Percentiles rank a stretch among this genome's conserved stretches.
phyloP scores from a whole-genome alignment of 768 basidiomycete species.

The Boletus huronensis region DNA sequence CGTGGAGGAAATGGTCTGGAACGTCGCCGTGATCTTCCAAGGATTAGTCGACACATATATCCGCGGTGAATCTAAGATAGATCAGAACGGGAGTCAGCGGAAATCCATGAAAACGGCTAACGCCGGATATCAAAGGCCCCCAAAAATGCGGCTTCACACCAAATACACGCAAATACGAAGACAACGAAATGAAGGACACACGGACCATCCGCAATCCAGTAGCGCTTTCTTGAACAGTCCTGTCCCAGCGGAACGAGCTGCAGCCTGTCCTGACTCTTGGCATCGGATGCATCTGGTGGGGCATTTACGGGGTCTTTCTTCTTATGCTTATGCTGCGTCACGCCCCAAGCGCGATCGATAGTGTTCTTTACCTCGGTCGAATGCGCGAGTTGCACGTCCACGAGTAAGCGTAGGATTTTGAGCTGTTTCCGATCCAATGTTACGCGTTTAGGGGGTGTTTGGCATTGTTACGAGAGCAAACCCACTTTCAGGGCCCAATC shows the following conservation, averaged over 20 bases:
- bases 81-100: constrained; percentile 32
- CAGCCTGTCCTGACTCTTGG: constrained; percentile 62
- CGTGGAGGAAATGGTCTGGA: constrained; percentile 67
- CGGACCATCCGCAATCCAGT: constrained; percentile 88
- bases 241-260: constrained; percentile 73
- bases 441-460: constrained; percentile 31
- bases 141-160: constrained; percentile 46
- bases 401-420: constrained; percentile 77
- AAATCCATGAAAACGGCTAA: constrained; percentile 35
- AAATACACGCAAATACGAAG: constrained; percentile 73
- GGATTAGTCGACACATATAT: constrained; percentile 84
- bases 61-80: constrained; percentile 73
- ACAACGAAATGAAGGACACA: constrained; percentile 42
- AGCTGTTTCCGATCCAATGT: constrained; percentile 46
- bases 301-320: constrained; percentile 61
- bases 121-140: constrained; percentile 38
- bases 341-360: constrained; percentile 86
- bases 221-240: constrained; percentile 71
- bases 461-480: constrained; percentile 25
- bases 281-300: constrained; percentile 56
- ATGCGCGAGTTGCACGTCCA: constrained; percentile 78
- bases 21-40: constrained; percentile 82
- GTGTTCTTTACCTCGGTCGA: constrained; percentile 61
- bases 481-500: constrained; percentile 81
- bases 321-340: constrained; percentile 80